Evolutionary conservation across 2,329 filamentous ascomycete species (phyloP), one percentile per base, ranked within the genome.

Genomic region (Westerdykella sp.): DNA sequence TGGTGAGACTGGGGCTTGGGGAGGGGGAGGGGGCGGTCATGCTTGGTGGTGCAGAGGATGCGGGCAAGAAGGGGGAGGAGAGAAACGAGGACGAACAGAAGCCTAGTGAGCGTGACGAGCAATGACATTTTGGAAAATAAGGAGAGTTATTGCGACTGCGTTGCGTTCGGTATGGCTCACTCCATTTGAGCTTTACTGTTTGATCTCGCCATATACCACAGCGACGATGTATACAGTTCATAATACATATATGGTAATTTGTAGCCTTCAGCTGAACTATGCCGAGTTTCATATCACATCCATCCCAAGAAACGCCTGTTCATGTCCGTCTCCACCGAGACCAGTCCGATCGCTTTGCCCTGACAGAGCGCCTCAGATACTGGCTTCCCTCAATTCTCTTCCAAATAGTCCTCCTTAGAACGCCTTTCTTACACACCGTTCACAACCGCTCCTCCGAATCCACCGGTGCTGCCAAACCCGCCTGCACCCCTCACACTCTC

Each of bases 401-500:
- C 16, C 15, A 6, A 11, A 28, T 4, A 12, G 11, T 11, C 25
- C 21, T 37, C 30, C 15, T 11, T 13, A 21, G 13, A 18, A 39
- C 18, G 39, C 34, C 15, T 44, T 32, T 28, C 25, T 21, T 28
- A 54, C 41, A 46, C 48, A 10, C 49, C 53, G 41, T 51, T 51
- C 3, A 43, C 40, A 37, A 42, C 16, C 4, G 21, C 42, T 6
- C 41, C 51, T 3, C 62, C 65, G 40, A 67, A 67, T 0, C 65
- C 65, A 1, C 65, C 65, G 0, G 65, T 68, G 43, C 65, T 68
- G 3, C 65, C 65, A 41, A 68, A 68, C 0, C 65, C 93, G 21
- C 90, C 91, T 1, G 83, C 88, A 21, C 93, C 93, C 34, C 93
- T 77, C 10, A 94, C 88, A 61, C 87, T 97, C 72, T 89, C 87